These are phyloP conservation scores for Modicella reniformis DNA, from an alignment of 371 early-diverging fungal genomes.

Conservation along the genomic window DNA sequence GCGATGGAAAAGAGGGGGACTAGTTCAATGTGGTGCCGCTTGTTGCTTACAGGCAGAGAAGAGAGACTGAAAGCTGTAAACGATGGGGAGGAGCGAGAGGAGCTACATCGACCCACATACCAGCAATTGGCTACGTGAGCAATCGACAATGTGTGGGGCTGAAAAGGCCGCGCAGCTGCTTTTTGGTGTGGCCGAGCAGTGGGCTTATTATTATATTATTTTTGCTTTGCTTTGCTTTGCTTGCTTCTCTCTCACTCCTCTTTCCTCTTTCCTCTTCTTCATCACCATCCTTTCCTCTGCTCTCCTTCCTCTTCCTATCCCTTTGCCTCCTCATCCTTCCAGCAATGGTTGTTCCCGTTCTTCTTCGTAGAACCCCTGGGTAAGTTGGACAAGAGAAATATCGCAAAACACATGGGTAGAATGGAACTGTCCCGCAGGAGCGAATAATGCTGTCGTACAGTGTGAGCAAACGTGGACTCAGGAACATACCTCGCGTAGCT, in stretches of 20 bases:
- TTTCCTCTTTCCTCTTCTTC: slow-evolving; percentile 5
- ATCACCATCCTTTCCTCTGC: neutral
- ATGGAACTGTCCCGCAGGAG: too few relatives aligned
- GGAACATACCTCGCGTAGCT: neutral
- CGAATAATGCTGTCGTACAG: neutral
- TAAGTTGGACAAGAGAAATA: slow-evolving; percentile 19
- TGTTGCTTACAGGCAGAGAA: too few relatives aligned
- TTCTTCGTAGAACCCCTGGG: slow-evolving; percentile 55
- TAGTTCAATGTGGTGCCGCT: too few relatives aligned
- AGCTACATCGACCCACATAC: too few relatives aligned
- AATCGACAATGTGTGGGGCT: too few relatives aligned
- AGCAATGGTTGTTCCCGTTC: slow-evolving; percentile 37
- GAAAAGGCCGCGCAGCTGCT: neutral
- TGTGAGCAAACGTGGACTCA: neutral
- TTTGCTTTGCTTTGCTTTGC: neutral
- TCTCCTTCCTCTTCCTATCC: slow-evolving; percentile 9
- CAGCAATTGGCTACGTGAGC: too few relatives aligned
- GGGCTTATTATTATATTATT: too few relatives aligned
- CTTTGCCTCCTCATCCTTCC: slow-evolving; percentile 1
- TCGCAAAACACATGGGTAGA: neutral
- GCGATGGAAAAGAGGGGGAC: too few relatives aligned
- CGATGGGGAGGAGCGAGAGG: too few relatives aligned
- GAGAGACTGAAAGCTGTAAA: too few relatives aligned
- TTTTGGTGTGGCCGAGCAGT: too few relatives aligned
- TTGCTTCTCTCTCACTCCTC: slow-evolving; percentile 4